Base-by-base conservation (phyloP, 345 rosid species). In the Acer campestre region DNA sequence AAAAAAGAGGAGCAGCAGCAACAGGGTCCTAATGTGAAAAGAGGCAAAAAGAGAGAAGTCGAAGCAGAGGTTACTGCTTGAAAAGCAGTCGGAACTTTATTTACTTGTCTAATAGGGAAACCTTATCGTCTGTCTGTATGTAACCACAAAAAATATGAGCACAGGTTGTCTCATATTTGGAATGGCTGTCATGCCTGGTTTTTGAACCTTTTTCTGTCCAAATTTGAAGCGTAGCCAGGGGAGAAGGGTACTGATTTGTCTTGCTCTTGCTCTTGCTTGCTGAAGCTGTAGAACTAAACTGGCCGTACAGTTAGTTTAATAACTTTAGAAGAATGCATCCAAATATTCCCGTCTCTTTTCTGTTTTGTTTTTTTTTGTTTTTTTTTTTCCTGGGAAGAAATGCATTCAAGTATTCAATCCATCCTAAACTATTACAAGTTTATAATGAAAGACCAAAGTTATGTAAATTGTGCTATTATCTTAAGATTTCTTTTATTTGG, bases 1-100 rank as follows among this genome's bases (percentile, higher is more conserved):
- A 91, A 91, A 86, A 92, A 91, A 78, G 91, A 87, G 10, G 97
- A 94, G 81, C 86, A 84, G 86, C 95, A 88, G 65, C 86, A 84
- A 69, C 84, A 78, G 61, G 85, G 79, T 35, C 77, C 84, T 29
- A 74, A 79, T 63, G 87, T 35, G 4, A 88, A 77, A 70, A 90
- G 87, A 80, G 88, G 92, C 53, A 91, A 77, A 73, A 88, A 75
- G 85, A 90, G 84, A 80, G 88, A 89, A 74, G 77, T 75, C 53
- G 80, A 84, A 62, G 74, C 82, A 68, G 83, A 85, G 79, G 88
- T 67, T 46, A 51, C 82, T 59, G 84, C 84, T 49, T 86, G 76
- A 78, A 81, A 70, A 70, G 69, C 42, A 12, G 23, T 13, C 61
- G 63, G 16, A 59, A 27, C 71, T 61, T 31, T 16, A 17, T 14